Conservation (phyloP, 805 yeast genomes). For the Sungouiozyma ichnusensis region DNA sequence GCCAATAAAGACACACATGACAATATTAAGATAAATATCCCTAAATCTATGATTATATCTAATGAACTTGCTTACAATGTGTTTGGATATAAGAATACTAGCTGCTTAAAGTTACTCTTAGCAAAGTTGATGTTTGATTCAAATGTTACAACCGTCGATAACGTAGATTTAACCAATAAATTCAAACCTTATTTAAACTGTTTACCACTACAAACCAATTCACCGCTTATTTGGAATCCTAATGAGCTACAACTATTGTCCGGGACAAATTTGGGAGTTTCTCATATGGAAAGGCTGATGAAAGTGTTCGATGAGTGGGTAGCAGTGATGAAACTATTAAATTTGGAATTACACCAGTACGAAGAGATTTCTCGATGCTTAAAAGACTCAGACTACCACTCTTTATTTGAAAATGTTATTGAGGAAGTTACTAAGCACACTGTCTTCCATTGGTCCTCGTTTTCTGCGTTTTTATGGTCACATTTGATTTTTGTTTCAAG, state of each 20-base stretch:
- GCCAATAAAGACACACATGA: conserved; percentile 16
- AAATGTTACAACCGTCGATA: conserved; percentile 4
- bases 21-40: conserved; percentile 22
- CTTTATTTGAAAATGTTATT: conserved; percentile 10
- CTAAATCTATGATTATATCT: conserved; percentile 23
- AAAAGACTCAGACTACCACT: neutral
- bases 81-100: conserved; percentile 25
- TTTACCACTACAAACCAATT: conserved; percentile 38
- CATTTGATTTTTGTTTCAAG: conserved; percentile 61
- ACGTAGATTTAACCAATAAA: conserved; percentile 10
- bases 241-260: conserved; percentile 41
- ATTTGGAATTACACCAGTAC: neutral
- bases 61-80: conserved; percentile 14
- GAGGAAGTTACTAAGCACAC: conserved; percentile 9
- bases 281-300: conserved; percentile 38
- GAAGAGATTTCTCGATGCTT: neutral
- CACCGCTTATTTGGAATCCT: conserved; percentile 56
- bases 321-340: conserved; percentile 2
- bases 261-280: conserved; percentile 56
- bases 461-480: conserved; percentile 68
- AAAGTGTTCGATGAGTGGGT: conserved; percentile 58
- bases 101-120: conserved; percentile 30
- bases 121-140: conserved; percentile 34
- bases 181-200: conserved; percentile 38
- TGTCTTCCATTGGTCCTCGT: conserved; percentile 46